Base-by-base conservation (phyloP, 108 stramenopile genomes). In the Conticribra guillardii region DNA sequence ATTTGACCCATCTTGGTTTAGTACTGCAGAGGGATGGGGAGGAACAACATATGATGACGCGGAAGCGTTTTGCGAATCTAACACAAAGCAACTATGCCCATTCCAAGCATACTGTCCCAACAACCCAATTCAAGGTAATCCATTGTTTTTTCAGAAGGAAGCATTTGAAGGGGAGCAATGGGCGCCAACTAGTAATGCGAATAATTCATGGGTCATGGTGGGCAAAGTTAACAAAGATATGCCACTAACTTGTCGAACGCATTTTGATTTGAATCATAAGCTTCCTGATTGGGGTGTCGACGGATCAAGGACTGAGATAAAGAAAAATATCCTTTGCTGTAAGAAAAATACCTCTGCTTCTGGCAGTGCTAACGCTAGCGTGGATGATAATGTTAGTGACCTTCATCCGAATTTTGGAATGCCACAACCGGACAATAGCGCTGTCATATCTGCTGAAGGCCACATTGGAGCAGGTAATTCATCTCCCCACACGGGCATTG, bases 261-360 rank as follows among this genome's bases (percentile, higher is more conserved):
- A 58, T 30, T 34, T 55, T 19, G 33, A 65, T 18, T 44, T 57
- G 2, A 34, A 73, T 58, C 62, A 73, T 7, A 24, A 65, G 29
- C 33, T 44, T 17, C 63, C 72, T 14, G 14, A 21, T 28, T 73
- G 62, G 63, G 72, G 72, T 7, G 17, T 73, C 32, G 72, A 73
- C 48, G 72, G 72, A 31, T 65, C 72, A 7, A 28, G 33, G 26
- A 41, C 46, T n/a, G 62, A 52, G 46, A 29, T 64, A 16, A 73
- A 73, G 47, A 27, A 59, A 17, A 53, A 73, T 23, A 73, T 73
- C 50, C 55, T 73, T n/a, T 73, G 72, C 14, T 73, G 72, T 18
- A 54, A 65, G 21, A 21, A 34, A 15, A 14, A 16, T 19, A 8
- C n/a, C 44, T 33, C 62, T 30, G 46, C 62, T 29, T 2, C 46